phyloP scores from a whole-genome alignment of 2,329 filamentous ascomycete genomes.

The Sporothrix brasiliensis region DNA sequence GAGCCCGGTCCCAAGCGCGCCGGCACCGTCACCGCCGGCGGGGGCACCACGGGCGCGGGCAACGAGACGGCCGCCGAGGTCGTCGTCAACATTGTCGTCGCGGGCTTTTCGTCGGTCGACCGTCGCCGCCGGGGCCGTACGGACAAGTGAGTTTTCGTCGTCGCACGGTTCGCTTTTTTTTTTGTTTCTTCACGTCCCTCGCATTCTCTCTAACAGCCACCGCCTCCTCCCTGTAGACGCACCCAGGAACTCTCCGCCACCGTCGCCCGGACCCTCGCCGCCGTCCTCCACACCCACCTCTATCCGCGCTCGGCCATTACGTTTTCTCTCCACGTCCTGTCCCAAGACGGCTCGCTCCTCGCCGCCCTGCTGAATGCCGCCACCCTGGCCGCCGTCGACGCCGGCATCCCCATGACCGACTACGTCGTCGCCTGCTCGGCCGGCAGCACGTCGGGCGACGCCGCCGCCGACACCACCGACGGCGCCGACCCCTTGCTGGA shows the following conservation, averaged over 20 bases:
- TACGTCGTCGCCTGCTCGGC: constrained; percentile 88
- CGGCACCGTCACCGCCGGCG: constrained; percentile 33
- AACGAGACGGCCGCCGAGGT: constrained; percentile 64
- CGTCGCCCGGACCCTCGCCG: constrained; percentile 74
- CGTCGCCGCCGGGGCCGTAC: constrained; percentile 73
- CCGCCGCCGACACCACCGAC: constrained; percentile 66
- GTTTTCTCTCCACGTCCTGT: constrained; percentile 82
- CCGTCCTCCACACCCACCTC: constrained; percentile 79
- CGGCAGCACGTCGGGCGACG: constrained; percentile 71
- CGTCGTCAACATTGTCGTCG: constrained; percentile 79
- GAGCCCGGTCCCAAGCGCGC: constrained; percentile 58
- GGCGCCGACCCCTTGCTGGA: constrained; percentile 77
- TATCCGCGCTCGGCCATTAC: constrained; percentile 87
- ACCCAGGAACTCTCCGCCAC: constrained; percentile 79
- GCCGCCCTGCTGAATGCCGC: constrained; percentile 89
- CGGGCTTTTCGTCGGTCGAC: constrained; percentile 86
- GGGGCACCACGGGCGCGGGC: constrained; percentile 39
- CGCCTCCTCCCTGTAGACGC: constrained; percentile 56
- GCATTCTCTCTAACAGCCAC: no score
- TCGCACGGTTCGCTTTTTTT: constrained; percentile 8
- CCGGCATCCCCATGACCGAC: constrained; percentile 92
- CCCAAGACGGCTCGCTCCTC: constrained; percentile 85
- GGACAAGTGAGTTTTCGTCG: constrained; percentile 69
- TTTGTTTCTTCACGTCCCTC: background rate
- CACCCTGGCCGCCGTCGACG: constrained; percentile 89